Evolutionary conservation across 345 rosid species (phyloP).

Genomic region (Salix arbutifolia): DNA sequence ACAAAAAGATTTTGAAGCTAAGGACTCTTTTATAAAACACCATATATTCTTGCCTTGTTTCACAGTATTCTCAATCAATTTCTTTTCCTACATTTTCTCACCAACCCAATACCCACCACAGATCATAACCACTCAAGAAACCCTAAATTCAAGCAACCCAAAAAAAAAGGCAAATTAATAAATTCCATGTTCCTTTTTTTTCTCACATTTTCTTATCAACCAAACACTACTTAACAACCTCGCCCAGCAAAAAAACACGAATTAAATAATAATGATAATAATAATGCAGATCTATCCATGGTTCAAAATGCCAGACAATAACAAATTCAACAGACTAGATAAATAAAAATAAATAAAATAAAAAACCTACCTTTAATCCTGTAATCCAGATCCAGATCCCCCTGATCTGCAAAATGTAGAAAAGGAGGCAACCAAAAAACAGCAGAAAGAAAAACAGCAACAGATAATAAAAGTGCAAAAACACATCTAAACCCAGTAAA

Average conservation of each 20-base stretch:
- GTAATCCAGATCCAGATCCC: conserved; percentile 69
- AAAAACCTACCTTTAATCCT: conserved; percentile 49
- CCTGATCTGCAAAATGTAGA: conserved; percentile 48
- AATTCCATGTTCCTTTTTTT: not conserved
- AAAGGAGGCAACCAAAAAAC: conserved; percentile 84
- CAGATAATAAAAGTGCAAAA: conserved; percentile 49
- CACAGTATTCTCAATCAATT: not conserved
- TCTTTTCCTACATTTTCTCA: conserved; percentile 5
- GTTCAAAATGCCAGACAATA: not conserved
- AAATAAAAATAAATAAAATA: not conserved
- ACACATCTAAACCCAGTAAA: conserved; percentile 55
- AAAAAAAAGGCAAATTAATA: not conserved
- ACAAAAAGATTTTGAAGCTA: not conserved
- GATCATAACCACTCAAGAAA: not conserved
- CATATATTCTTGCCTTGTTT: no score
- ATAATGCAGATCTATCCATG: conserved; percentile 15
- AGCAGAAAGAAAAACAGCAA: conserved; percentile 67
- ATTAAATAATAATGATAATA: no score
- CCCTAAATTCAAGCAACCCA: not conserved
- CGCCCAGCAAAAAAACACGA: not conserved
- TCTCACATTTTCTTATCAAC: not conserved
- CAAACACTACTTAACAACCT: not conserved
- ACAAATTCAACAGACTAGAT: no score
- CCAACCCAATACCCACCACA: conserved; percentile 4
- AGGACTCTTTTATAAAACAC: no score